Evolutionary conservation across 2,329 filamentous ascomycete species (phyloP).

Genomic region (Fusarium clavum): DNA sequence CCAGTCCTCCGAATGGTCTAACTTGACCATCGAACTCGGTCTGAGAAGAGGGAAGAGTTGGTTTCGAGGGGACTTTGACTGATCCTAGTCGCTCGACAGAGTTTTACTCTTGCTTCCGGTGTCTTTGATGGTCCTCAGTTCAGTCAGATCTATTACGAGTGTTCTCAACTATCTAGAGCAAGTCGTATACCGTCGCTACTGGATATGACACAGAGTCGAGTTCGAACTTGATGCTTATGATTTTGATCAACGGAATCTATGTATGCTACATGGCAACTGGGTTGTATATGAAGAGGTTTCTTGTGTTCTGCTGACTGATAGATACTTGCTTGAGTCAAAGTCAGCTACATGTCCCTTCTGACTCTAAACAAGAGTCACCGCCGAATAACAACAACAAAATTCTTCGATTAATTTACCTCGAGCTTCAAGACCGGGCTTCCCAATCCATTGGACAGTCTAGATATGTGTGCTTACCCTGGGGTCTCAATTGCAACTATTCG

Average conservation of each 20-base stretch:
- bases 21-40: not conserved
- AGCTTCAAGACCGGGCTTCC: not conserved
- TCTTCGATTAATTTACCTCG: not conserved
- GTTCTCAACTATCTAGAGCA: no score
- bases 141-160: not conserved
- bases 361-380: not conserved
- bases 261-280: not conserved
- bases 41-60: not conserved
- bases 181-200: not conserved
- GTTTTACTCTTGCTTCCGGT: not conserved
- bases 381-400: not conserved
- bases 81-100: not conserved
- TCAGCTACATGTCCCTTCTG: not conserved
- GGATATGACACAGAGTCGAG: not conserved
- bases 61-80: not conserved
- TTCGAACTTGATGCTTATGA: not conserved
- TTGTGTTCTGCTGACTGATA: not conserved
- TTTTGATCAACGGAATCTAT: not conserved
- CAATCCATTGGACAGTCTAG: not conserved
- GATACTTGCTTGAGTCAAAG: not conserved
- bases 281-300: not conserved
- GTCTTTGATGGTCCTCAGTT: not conserved
- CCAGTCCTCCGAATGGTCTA: conserved; percentile 21
- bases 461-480: not conserved
- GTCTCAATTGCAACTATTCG: not conserved